phyloP scores from a whole-genome alignment of 2,329 filamentous ascomycete species.

The Talaromyces amestolkiae region DNA sequence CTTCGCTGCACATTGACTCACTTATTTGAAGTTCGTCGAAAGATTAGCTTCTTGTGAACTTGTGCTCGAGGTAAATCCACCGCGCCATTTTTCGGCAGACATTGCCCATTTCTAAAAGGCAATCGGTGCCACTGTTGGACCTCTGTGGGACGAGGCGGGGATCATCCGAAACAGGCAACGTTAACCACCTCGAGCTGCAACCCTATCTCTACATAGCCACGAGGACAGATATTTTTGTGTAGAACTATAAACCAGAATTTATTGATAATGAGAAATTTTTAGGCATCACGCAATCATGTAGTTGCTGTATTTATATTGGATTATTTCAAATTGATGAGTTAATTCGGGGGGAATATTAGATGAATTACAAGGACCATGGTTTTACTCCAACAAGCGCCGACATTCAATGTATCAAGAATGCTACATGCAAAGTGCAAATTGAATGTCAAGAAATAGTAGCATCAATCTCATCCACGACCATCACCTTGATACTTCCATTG shows the following conservation, averaged over 20 bases:
- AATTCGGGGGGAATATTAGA: too few relatives aligned
- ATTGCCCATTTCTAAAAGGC: not conserved
- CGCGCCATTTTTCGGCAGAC: not conserved
- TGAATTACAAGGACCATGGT: not conserved
- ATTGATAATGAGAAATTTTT: not conserved
- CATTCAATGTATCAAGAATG: not conserved
- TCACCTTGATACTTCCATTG: conserved; percentile 60
- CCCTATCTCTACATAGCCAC: not conserved
- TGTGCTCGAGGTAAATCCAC: not conserved
- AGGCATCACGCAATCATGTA: not conserved
- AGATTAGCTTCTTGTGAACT: not conserved
- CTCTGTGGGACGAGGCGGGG: not conserved
- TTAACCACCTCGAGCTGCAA: not conserved
- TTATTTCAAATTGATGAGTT: not conserved
- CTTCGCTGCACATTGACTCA: not conserved
- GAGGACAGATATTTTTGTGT: not conserved
- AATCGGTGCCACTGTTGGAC: not conserved
- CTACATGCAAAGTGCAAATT: not conserved
- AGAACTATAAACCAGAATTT: not conserved
- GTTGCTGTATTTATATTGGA: not conserved
- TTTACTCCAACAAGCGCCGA: not conserved
- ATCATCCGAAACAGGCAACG: not conserved
- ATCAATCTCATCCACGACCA: conserved; percentile 54
- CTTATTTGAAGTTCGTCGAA: not conserved
- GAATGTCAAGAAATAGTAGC: not conserved